Evolutionary conservation across 1,139 yeast species (phyloP), one percentile per base, ranked within the genome.

Genomic region (Nadsonia starkeyi-henricii): DNA sequence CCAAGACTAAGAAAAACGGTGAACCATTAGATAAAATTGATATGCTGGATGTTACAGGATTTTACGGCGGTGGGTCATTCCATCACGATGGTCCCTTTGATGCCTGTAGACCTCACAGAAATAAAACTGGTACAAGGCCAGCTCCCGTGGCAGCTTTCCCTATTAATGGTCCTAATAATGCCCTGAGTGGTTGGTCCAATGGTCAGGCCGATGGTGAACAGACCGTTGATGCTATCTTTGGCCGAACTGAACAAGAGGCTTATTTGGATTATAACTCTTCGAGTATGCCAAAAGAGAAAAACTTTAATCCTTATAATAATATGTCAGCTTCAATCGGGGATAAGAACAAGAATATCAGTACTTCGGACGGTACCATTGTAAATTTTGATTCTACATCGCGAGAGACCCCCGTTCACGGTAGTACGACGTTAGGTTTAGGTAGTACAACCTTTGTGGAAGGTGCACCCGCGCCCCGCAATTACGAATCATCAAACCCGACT

Each of bases 31-130:
- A 91, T 62, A 85, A 95, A 3, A 91, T 91, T 58, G 98, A 91
- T 68, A 85, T 84, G 65, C 72, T 91, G 57, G 98, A 91, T 63
- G 97, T 89, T 41, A 88, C 97, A 7, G 97, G 95, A 0, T 89
- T 85, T 62, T 96, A 96, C n/a, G 81, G 85, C 43, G 84, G 85
- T 26, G 85, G 91, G 1, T 45, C 46, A 2, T 91, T 91, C 73
- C 98, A 91, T 65, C 98, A 91, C 64, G 98, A 91, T 66, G 98
- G 98, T 15, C 98, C 98, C 18, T 91, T 91, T 64, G 98, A 91
- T 65, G 98, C 98, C 1, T 89, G 97, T 66, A 84, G 94, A 4
- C 97, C 98, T 5, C 95, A 85, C 65, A 80, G 97, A 64, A 91
- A 91, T 68, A 85, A 84, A 67, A 77, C 83, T 62, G 70, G 69